Evolutionary conservation across 441 rosid genomes (phyloP).

Genomic region (Pelargonium myrrhifolium): DNA sequence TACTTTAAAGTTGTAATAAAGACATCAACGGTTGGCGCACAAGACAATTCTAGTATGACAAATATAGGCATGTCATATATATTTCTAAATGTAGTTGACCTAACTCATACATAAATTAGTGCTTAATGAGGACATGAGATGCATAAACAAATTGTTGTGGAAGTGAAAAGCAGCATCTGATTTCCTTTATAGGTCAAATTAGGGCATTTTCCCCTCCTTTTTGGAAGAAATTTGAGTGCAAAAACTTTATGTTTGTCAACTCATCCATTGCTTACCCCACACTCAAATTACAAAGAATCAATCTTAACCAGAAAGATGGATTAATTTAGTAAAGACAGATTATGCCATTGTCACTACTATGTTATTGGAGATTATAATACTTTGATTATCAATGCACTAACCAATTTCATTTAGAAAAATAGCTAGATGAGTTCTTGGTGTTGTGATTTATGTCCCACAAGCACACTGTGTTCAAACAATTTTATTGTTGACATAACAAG

Average conservation of each 20-base stretch:
- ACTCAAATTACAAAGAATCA: conserved; percentile 25
- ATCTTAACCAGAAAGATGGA: conserved; percentile 5
- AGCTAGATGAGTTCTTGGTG: no score
- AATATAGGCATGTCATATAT: not conserved
- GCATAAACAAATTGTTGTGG: conserved; percentile 12
- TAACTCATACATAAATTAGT: not conserved
- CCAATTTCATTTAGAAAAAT: no score
- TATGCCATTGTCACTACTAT: conserved; percentile 36
- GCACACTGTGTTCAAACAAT: no score
- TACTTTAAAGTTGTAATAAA: not conserved
- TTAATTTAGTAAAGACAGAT: conserved; percentile 20
- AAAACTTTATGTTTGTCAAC: conserved; percentile 39
- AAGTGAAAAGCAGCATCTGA: conserved; percentile 27
- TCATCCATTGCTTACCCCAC: conserved; percentile 20
- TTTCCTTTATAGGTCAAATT: conserved; percentile 19
- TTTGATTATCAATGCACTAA: not conserved
- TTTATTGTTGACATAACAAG: no score
- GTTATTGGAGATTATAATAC: conserved; percentile 13
- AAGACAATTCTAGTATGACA: not conserved
- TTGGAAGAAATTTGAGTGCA: conserved; percentile 18
- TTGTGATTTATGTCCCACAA: no score
- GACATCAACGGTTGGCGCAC: not conserved
- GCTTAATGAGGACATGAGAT: not conserved
- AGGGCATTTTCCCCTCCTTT: conserved; percentile 20
- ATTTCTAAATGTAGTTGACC: not conserved